Base-by-base conservation (phyloP, 805 yeast genomes). In the Scheffersomyces spartinae region DNA sequence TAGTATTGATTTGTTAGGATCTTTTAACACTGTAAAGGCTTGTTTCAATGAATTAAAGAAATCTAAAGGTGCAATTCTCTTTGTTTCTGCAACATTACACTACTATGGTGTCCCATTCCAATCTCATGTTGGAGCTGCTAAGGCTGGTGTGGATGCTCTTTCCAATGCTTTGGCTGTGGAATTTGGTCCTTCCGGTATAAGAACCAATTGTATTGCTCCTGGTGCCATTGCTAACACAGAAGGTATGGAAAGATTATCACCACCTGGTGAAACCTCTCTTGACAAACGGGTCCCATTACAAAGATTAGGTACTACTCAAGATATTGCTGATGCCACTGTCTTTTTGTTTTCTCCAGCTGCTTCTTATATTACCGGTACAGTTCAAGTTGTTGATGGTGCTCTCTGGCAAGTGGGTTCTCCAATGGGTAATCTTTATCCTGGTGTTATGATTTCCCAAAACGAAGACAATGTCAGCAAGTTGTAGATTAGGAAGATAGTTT, bases 101-200 rank as follows among this genome's bases (percentile, higher is more conserved):
- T 82, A 81, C 50, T 69, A 73, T 40, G 96, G 96, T 7, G 72
- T 80, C 15, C 94, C 95, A 9, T 74, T 79, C 57, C 96, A 88
- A 53, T 42, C 74, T 5, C 96, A 88, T 43, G 95, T 85, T 3
- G 78, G 86, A 5, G 95, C 96, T 0, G 96, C 96, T 3, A 88
- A 88, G 53, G 95, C 96, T 1, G 97, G 95, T 14, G 67, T 88
- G 21, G 97, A 88, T 48, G 93, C 95, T 3, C 59, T 86, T 18
- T 72, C 83, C 15, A 74, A 78, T 36, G 77, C 85, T 2, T 53
- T 86, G 31, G 94, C 95, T 2, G 91, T 85, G 5, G 97, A 86
- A 52, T 61, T 83, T 28, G 96, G 96, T 1, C 94, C 95, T 2
- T 47, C 82, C 28, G 96, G 96, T 4, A 67, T 86, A 22, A 68